Percentiles rank a stretch among this genome's conserved stretches.
These are phyloP conservation scores for Claviceps spartinae DNA, from an alignment of 2,329 filamentous ascomycete species.

Conservation along the genomic window DNA sequence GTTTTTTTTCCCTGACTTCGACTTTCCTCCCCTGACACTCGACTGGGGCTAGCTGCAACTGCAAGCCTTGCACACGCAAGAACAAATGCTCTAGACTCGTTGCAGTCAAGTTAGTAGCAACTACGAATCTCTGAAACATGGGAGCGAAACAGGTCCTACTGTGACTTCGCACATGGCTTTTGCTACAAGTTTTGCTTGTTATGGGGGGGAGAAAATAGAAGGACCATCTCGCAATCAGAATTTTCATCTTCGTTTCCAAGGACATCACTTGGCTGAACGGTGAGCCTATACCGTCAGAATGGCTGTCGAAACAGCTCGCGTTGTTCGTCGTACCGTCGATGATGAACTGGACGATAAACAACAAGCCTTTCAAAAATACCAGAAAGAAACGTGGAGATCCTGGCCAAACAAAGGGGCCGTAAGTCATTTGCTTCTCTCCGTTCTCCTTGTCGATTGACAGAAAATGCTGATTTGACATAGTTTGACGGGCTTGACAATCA, in stretches of 20 bases:
- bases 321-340: conserved; percentile 14
- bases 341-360: conserved; percentile 15
- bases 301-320: conserved; percentile 13
- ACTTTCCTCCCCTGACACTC: neutral
- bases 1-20: neutral
- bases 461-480: conserved; percentile 23
- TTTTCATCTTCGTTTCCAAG: neutral
- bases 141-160: neutral
- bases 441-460: neutral
- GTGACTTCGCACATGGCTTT: neutral
- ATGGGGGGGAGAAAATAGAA: neutral
- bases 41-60: neutral
- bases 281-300: neutral
- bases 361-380: conserved; percentile 14
- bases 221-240: neutral
- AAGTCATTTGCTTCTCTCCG: conserved; percentile 7
- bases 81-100: neutral
- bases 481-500: conserved; percentile 57
- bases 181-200: neutral
- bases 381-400: conserved; percentile 21
- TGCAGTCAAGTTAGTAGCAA: neutral
- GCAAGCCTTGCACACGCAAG: neutral
- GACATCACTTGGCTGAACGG: neutral
- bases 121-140: neutral
- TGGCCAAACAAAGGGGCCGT: conserved; percentile 38